phyloP scores from a whole-genome alignment of 2,329 filamentous ascomycete species.

The Monilinia aucupariae region DNA sequence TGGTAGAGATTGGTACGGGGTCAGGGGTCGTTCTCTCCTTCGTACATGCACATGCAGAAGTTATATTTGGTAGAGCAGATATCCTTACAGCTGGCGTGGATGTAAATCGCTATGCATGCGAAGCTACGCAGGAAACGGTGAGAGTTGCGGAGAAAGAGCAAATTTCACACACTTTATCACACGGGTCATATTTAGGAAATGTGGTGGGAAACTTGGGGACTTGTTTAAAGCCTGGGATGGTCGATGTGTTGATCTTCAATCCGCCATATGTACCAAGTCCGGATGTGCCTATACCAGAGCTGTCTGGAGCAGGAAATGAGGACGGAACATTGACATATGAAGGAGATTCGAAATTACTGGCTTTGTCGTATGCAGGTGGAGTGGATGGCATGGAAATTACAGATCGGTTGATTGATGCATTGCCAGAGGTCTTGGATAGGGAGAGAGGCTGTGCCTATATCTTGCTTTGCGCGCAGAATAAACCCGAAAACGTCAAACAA shows the following conservation, averaged over 20 bases:
- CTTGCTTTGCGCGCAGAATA: slow-evolving; percentile 85
- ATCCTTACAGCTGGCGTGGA: slow-evolving; percentile 74
- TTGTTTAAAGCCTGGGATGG: slow-evolving; percentile 50
- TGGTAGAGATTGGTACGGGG: slow-evolving; percentile 84
- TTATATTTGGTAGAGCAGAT: slow-evolving; percentile 66
- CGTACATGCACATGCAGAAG: slow-evolving; percentile 64
- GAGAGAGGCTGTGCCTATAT: slow-evolving; percentile 77
- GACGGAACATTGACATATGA: slow-evolving; percentile 51
- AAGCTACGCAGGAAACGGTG: slow-evolving; percentile 67
- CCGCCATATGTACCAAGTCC: slow-evolving; percentile 92
- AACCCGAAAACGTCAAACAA: slow-evolving; percentile 66
- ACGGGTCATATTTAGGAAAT: slow-evolving; percentile 57
- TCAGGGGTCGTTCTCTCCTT: slow-evolving; percentile 95
- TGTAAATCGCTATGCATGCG: slow-evolving; percentile 78
- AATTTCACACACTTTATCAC: slow-evolving; percentile 34
- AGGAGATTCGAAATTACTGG: slow-evolving; percentile 75
- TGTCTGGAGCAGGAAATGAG: slow-evolving; percentile 36
- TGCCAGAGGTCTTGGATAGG: slow-evolving; percentile 59
- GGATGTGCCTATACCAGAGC: slow-evolving; percentile 52
- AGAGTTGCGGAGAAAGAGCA: slow-evolving; percentile 41
- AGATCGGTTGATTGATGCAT: slow-evolving; percentile 63
- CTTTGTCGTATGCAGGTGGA: slow-evolving; percentile 84
- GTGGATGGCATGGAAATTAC: slow-evolving; percentile 92
- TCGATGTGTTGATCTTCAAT: slow-evolving; percentile 92
- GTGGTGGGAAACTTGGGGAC: slow-evolving; percentile 65